Percentiles rank a stretch among this genome's conserved stretches.
These are phyloP conservation scores for Neocucurbitaria cava DNA, from an alignment of 2,329 filamentous ascomycete genomes.

Conservation along the genomic window DNA sequence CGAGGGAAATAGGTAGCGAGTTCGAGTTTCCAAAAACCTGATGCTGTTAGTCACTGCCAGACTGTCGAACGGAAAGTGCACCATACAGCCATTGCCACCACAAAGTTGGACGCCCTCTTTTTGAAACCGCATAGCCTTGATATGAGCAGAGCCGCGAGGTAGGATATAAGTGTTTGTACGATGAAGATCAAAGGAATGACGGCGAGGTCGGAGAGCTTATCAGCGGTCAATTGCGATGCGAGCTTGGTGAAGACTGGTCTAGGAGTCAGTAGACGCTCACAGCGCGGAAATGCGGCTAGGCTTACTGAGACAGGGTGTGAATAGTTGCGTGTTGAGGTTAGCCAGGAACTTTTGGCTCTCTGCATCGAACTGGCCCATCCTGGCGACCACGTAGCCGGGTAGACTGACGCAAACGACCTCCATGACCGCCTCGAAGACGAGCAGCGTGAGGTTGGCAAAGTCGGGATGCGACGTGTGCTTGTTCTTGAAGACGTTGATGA, in stretches of 20 bases:
- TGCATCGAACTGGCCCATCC: conserved; percentile 90
- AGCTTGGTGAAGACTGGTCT: conserved; percentile 89
- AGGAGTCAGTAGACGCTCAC: conserved; percentile 13
- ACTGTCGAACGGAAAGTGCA: conserved; percentile 7
- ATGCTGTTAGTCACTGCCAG: conserved; percentile 19
- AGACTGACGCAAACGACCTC: conserved; percentile 95
- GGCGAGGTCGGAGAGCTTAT: conserved; percentile 86
- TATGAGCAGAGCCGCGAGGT: conserved; percentile 73
- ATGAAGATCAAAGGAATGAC: conserved; percentile 96
- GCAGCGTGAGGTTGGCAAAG: conserved; percentile 72
- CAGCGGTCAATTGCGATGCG: conserved; percentile 88
- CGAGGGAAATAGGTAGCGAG: conserved; percentile 93
- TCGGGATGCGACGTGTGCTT: conserved; percentile 64
- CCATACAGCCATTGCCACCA: conserved; percentile 87
- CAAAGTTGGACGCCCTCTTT: conserved; percentile 88
- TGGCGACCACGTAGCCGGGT: conserved; percentile 90
- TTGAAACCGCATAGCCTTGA: conserved; percentile 80
- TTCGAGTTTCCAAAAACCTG: conserved; percentile 97
- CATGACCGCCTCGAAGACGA: conserved; percentile 93
- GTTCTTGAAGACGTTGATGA: conserved; percentile 42
- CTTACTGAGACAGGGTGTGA: conserved; percentile 93
- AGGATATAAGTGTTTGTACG: conserved; percentile 87
- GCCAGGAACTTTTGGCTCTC: conserved; percentile 96
- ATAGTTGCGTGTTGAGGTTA: conserved; percentile 94
- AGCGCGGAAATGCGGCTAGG: neutral